phyloP scores from a whole-genome alignment of 176 grass and related monocot species.

The Miscanthus lutarioriparius region DNA sequence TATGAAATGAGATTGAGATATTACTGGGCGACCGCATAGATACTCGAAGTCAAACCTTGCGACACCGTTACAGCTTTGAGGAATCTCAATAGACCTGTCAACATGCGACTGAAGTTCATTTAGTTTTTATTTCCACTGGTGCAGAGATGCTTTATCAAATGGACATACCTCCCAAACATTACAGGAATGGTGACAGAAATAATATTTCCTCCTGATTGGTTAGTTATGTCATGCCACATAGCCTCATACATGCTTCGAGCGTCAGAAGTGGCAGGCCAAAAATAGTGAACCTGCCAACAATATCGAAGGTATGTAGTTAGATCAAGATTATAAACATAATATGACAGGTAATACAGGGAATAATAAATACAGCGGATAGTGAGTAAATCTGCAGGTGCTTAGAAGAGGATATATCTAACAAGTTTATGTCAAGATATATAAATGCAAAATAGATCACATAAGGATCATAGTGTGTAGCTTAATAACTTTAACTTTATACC shows the following conservation, averaged over 20 bases:
- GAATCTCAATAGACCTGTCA: constrained; percentile 82
- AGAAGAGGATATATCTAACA: not conserved
- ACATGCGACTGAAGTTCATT: constrained; percentile 31
- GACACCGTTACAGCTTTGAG: constrained; percentile 83
- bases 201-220: constrained; percentile 45
- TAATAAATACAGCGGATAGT: not conserved
- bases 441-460: not conserved
- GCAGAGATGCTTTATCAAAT: constrained; percentile 19
- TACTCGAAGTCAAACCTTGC: constrained; percentile 90
- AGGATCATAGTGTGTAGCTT: not conserved
- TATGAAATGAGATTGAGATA: constrained; percentile 34
- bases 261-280: constrained; percentile 73
- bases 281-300: constrained; percentile 66
- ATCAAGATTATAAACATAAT: not conserved
- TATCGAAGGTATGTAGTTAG: not conserved
- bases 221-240: constrained; percentile 59
- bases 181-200: constrained; percentile 63
- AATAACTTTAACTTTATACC: not conserved
- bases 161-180: constrained; percentile 91
- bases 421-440: not conserved
- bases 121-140: constrained; percentile 11
- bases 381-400: not conserved
- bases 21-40: constrained; percentile 90
- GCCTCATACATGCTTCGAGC: constrained; percentile 55
- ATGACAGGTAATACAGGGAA: not conserved